Evolutionary conservation across 1,284 basidiomycete species (phyloP).

Genomic region (Anthracocystis panici-leucophaei): DNA sequence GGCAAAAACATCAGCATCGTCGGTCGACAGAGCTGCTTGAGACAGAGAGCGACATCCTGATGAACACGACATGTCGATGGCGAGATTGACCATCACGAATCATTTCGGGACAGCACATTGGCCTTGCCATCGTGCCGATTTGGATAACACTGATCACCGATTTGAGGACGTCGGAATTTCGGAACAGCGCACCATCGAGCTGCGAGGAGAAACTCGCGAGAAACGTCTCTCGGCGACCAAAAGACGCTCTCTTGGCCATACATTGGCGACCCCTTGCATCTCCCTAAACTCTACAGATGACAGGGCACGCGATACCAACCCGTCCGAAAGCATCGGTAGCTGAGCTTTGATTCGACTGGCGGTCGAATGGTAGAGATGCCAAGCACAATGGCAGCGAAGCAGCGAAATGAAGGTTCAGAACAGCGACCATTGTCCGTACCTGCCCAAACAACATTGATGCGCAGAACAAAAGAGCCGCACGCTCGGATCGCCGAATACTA

Average conservation of each 20-base stretch:
- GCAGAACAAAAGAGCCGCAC: background rate
- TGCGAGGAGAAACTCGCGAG: conserved; percentile 13
- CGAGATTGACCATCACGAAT: too few species aligned
- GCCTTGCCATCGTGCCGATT: too few species aligned
- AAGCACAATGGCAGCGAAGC: too few species aligned
- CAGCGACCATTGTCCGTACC: too few species aligned
- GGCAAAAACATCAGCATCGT: too few species aligned
- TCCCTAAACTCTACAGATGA: conserved; percentile 9
- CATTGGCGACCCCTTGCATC: conserved; percentile 15
- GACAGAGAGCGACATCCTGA: too few species aligned
- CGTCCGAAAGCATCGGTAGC: background rate
- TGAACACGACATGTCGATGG: too few species aligned
- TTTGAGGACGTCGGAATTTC: background rate
- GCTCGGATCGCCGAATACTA: background rate
- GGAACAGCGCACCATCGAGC: background rate
- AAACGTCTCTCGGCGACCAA: conserved; percentile 13
- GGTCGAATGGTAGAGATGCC: too few species aligned
- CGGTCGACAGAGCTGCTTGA: too few species aligned
- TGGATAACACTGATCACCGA: background rate
- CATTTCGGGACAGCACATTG: too few species aligned
- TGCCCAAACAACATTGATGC: too few species aligned
- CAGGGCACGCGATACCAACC: background rate
- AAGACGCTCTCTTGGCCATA: background rate
- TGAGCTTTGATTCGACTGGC: background rate
- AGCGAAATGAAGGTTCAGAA: too few species aligned